Conservation (phyloP, 208 protist species). For the Acanthamoeba sp. region DNA sequence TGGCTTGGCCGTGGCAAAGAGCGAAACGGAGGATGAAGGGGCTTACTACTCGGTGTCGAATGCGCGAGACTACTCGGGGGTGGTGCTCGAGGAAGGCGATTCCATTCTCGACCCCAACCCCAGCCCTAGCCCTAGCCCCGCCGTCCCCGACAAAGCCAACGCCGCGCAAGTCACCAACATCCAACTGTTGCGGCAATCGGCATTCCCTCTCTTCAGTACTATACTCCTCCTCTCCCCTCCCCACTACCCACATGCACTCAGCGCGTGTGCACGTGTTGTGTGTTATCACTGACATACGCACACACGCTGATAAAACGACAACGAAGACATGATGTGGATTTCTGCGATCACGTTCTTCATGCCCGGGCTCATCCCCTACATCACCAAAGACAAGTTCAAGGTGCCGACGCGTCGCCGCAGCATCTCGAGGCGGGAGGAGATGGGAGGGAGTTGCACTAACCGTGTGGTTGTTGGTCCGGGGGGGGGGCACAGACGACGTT, state of each 20-base stretch:
- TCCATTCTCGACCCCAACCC: neutral
- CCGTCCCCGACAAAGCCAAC: neutral
- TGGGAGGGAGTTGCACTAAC: too few species aligned
- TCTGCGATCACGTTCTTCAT: conserved; percentile 52
- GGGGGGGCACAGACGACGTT: neutral
- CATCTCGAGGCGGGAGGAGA: neutral
- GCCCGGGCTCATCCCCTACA: conserved; percentile 53
- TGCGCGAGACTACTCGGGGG: neutral
- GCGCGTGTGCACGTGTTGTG: too few species aligned
- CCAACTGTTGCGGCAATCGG: neutral
- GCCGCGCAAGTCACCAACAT: neutral
- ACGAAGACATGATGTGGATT: conserved; percentile 65
- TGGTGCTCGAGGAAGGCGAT: neutral
- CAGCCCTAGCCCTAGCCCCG: too few species aligned
- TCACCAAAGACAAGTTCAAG: conserved; percentile 56
- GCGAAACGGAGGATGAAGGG: neutral
- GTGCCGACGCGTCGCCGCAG: neutral
- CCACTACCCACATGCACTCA: too few species aligned
- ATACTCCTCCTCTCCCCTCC: too few species aligned
- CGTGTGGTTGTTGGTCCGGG: too few species aligned
- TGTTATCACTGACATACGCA: too few species aligned
- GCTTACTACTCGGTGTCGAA: neutral
- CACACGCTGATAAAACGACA: too few species aligned
- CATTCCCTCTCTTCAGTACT: neutral
- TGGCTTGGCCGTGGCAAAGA: too few species aligned